Percentiles rank a stretch among this genome's conserved stretches.
Conservation (phyloP, 164 flowering plant species). For the Saururus chinensis region DNA sequence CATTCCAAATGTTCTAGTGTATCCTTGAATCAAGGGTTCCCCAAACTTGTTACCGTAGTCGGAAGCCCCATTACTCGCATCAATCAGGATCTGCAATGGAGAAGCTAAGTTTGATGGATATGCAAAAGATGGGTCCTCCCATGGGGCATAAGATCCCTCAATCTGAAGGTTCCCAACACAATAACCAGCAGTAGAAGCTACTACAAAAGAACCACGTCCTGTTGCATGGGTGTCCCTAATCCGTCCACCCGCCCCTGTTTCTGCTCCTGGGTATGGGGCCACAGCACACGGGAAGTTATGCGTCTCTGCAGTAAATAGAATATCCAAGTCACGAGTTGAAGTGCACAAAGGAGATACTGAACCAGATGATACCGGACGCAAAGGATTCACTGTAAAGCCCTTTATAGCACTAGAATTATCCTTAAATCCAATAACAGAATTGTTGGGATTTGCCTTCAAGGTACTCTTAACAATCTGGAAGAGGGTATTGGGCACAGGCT, state of each 20-base stretch:
- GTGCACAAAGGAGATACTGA: constrained; percentile 38
- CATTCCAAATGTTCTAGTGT: constrained; percentile 88
- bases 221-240: constrained; percentile 98
- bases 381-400: constrained; percentile 56
- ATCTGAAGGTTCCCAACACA: constrained; percentile 84
- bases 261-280: constrained; percentile 97
- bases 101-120: constrained; percentile 86
- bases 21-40: constrained; percentile 93
- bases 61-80: constrained; percentile 94
- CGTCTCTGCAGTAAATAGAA: constrained; percentile 92
- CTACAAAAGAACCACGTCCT: constrained; percentile 83
- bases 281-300: constrained; percentile 98
- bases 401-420: constrained; percentile 92
- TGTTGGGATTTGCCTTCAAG: constrained; percentile 73
- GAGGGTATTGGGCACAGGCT: constrained; percentile 52
- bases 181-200: constrained; percentile 92
- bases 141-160: constrained; percentile 87
- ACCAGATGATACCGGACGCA: constrained; percentile 65
- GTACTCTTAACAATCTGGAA: constrained; percentile 93
- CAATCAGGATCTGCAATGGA: constrained; percentile 81
- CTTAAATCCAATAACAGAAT: constrained; percentile 92
- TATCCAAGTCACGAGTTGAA: constrained; percentile 46
- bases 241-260: constrained; percentile 95
- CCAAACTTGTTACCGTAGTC: constrained; percentile 98
- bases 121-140: constrained; percentile 75